These are phyloP conservation scores for Coemansia sp. DNA, from an alignment of 192 early-diverging fungal species.

Conservation along the genomic window DNA sequence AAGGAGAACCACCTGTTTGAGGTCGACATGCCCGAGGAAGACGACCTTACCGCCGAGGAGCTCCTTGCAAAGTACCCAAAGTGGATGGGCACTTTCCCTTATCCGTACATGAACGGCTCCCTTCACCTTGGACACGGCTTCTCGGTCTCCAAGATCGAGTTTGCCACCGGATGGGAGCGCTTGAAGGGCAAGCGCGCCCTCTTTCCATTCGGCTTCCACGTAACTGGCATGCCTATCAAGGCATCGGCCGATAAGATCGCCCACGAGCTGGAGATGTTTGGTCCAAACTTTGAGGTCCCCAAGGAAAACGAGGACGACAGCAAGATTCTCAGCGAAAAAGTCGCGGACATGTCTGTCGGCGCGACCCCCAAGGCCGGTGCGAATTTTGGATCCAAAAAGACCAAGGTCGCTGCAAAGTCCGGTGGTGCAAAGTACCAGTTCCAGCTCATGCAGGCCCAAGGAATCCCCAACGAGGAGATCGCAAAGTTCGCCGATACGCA, in stretches of 20 bases:
- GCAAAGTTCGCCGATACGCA: conserved; percentile 87
- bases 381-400: conserved; percentile 59
- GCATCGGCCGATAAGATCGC: conserved; percentile 61
- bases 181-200: conserved; percentile 89
- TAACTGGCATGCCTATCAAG: conserved; percentile 99
- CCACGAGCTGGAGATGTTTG: conserved; percentile 57
- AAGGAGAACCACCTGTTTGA: conserved; percentile 77
- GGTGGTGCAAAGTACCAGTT: conserved; percentile 88
- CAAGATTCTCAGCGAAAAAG: conserved; percentile 42
- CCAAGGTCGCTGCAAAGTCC: conserved; percentile 87
- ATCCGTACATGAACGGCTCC: conserved; percentile 94
- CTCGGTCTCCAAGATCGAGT: conserved; percentile 93
- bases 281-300: conserved; percentile 46
- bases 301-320: conserved; percentile 37
- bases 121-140: conserved; percentile 98
- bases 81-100: conserved; percentile 93
- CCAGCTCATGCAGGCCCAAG: conserved; percentile 92
- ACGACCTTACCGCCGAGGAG: conserved; percentile 55
- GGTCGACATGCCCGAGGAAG: conserved; percentile 74
- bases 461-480: conserved; percentile 85
- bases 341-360: conserved; percentile 55
- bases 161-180: conserved; percentile 91
- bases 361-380: conserved; percentile 47
- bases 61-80: conserved; percentile 76
- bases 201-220: conserved; percentile 97